These are phyloP conservation scores for Suaeda aralocaspica DNA, from an alignment of 148 eudicot species.

Conservation along the genomic window DNA sequence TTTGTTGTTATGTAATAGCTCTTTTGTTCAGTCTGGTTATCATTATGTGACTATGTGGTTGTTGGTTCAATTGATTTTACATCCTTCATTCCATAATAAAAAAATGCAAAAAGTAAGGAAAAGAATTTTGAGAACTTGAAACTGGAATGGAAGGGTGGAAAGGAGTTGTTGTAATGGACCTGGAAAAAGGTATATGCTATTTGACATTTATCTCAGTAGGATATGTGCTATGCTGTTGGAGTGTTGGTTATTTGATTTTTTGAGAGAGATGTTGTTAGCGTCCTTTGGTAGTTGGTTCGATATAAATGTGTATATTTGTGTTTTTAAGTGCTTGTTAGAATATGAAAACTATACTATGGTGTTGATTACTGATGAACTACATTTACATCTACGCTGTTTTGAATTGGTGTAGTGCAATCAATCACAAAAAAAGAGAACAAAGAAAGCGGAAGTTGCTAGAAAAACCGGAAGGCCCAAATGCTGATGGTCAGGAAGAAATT, in stretches of 20 bases:
- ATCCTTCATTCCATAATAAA: neutral
- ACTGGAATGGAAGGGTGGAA: no score
- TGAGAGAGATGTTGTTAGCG: no score
- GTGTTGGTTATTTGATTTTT: no score
- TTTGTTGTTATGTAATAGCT: neutral
- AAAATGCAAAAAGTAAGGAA: no score
- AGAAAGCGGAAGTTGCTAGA: conserved; percentile 23
- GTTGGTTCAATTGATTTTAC: neutral
- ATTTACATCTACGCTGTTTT: neutral
- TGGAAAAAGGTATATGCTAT: no score
- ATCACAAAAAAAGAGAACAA: conserved; percentile 19
- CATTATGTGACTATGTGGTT: neutral
- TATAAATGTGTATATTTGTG: neutral
- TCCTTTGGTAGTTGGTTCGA: no score
- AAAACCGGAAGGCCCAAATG: conserved; percentile 8
- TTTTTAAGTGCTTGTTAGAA: neutral
- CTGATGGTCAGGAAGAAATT: conserved; percentile 14
- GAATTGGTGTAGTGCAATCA: conserved; percentile 17
- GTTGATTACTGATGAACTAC: neutral
- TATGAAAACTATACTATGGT: neutral
- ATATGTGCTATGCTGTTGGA: neutral
- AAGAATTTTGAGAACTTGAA: no score
- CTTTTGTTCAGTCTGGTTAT: neutral
- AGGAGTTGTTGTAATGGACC: neutral
- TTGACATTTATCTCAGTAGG: no score